phyloP scores from a whole-genome alignment of 441 rosid genomes.

The Pelargonium citronellum region DNA sequence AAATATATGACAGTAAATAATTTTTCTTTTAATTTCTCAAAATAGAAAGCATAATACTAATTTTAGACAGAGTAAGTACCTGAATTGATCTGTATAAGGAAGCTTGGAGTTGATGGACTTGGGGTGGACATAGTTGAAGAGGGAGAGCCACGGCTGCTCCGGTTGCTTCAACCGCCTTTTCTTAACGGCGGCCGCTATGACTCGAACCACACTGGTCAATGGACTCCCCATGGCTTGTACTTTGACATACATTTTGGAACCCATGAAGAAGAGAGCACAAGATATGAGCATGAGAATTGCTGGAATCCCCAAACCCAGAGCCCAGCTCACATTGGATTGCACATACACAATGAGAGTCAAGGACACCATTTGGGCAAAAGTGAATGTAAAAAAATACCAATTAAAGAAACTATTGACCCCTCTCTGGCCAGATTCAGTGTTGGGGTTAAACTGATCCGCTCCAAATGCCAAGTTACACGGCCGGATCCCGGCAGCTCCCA shows the following conservation, averaged over 20 bases:
- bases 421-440: constrained; percentile 55
- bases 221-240: constrained; percentile 70
- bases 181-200: constrained; percentile 46
- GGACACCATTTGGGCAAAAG: constrained; percentile 60
- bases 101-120: constrained; percentile 52
- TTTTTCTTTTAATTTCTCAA: too few species aligned
- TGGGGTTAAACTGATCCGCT: constrained; percentile 69
- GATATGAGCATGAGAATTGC: constrained; percentile 52
- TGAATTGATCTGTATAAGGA: constrained; percentile 62
- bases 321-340: constrained; percentile 70
- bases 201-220: constrained; percentile 52
- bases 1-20: too few species aligned
- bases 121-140: constrained; percentile 44
- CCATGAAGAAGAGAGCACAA: constrained; percentile 42
- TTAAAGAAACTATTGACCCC: constrained; percentile 72
- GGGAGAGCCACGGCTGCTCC: constrained; percentile 47
- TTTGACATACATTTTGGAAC: constrained; percentile 57
- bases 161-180: constrained; percentile 43
- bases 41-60: too few species aligned
- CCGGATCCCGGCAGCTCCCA: constrained; percentile 66
- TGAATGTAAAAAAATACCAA: constrained; percentile 76
- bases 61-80: constrained; percentile 25
- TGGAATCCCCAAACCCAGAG: constrained; percentile 63
- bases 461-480: constrained; percentile 78
- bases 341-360: constrained; percentile 56